These are phyloP conservation scores for Plicaturopsis crispa DNA, from an alignment of 768 basidiomycete genomes.

Conservation along the genomic window DNA sequence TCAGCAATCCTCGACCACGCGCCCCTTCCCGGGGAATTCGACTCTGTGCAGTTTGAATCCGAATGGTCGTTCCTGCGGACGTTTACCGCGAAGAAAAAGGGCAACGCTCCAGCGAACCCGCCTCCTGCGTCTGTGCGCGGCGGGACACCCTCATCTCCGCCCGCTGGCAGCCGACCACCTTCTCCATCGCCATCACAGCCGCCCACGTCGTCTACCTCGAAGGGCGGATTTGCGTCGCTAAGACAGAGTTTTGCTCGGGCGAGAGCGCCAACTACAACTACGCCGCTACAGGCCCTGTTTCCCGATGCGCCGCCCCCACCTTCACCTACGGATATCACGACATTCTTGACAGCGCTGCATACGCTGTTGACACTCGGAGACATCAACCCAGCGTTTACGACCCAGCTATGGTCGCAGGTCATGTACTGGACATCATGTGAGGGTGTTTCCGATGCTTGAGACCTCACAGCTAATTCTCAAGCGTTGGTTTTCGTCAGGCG, in stretches of 20 bases:
- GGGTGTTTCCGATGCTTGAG: conserved; percentile 25
- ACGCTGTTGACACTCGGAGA: conserved; percentile 79
- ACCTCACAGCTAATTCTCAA: conserved; percentile 8
- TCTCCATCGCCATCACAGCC: conserved; percentile 41
- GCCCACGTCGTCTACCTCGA: conserved; percentile 37
- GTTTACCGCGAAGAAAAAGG: conserved; percentile 58
- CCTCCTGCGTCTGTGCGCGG: conserved; percentile 26
- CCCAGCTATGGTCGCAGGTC: conserved; percentile 95
- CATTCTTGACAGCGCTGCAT: conserved; percentile 81
- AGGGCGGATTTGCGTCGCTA: conserved; percentile 54
- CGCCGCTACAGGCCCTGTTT: conserved; percentile 45
- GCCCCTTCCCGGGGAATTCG: conserved; percentile 70
- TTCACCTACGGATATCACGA: conserved; percentile 52
- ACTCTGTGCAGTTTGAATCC: conserved; percentile 85
- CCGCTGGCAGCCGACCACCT: conserved; percentile 35
- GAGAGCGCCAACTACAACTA: conserved; percentile 33
- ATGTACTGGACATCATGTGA: conserved; percentile 96
- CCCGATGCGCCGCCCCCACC: conserved; percentile 33
- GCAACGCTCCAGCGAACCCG: conserved; percentile 15
- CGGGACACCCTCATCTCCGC: conserved; percentile 41
- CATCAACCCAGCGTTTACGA: conserved; percentile 81
- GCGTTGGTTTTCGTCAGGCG: conserved; percentile 38
- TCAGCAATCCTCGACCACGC: conserved; percentile 75
- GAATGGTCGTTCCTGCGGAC: conserved; percentile 91
- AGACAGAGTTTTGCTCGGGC: conserved; percentile 54